A percentile compares a stretch with the other conserved stretches of the same genome.
Evolutionary conservation across 768 basidiomycete species (phyloP).

Genomic region (Boletellus sp.): DNA sequence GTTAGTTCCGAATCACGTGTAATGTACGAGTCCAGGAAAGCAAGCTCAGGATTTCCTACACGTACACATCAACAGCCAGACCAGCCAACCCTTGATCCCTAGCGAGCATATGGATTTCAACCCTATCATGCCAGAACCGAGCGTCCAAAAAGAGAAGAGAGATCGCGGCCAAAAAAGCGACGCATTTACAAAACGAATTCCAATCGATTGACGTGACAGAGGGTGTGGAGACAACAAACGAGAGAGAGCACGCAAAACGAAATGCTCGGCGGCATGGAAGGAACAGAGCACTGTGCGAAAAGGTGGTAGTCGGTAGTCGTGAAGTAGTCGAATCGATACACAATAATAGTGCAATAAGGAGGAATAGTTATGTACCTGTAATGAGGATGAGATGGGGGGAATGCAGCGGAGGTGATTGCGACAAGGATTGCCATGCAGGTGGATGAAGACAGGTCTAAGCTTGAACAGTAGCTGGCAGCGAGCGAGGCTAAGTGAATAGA

Average conservation of each 20-base stretch:
- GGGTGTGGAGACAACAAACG: slow-evolving; percentile 16
- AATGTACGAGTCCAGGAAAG: neutral
- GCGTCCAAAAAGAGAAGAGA: slow-evolving; percentile 10
- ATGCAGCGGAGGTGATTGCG: slow-evolving; percentile 10
- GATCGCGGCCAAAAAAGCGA: slow-evolving; percentile 14
- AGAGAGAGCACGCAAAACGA: slow-evolving; percentile 21
- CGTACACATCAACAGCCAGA: slow-evolving; percentile 9
- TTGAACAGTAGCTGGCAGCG: slow-evolving; percentile 14
- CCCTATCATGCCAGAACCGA: slow-evolving; percentile 17
- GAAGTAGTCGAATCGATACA: slow-evolving; percentile 24
- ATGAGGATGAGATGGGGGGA: neutral
- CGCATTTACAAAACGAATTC: slow-evolving; percentile 20
- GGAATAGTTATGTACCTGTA: slow-evolving; percentile 26
- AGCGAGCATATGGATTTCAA: neutral
- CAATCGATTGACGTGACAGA: neutral
- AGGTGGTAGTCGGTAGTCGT: slow-evolving; percentile 5
- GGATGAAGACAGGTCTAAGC: slow-evolving; percentile 21
- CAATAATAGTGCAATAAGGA: slow-evolving; percentile 25
- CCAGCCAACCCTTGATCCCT: slow-evolving; percentile 3
- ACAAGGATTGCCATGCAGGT: slow-evolving; percentile 17
- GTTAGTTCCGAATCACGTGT: slow-evolving; percentile 16
- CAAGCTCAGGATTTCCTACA: neutral
- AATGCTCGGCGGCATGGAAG: neutral
- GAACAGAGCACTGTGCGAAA: slow-evolving; percentile 20
- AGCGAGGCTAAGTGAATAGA: slow-evolving; percentile 18